These are phyloP conservation scores for Pyropia haitanensis DNA, from an alignment of 23 red algal species.

Conservation along the genomic window DNA sequence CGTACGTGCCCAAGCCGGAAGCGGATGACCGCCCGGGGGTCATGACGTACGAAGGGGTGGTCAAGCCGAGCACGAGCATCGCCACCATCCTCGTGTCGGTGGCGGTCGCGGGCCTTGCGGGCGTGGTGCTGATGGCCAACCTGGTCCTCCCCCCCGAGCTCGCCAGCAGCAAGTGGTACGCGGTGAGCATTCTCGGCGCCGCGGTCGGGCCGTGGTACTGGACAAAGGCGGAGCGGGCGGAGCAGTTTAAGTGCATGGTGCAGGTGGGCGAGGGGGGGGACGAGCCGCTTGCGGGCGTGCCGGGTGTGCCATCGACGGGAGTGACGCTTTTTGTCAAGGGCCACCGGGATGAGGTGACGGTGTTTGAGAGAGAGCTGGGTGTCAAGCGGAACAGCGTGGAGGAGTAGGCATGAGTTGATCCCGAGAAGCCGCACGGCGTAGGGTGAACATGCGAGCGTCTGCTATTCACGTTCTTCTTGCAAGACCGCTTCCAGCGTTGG, in stretches of 20 bases:
- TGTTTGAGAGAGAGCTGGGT: constrained; percentile 36
- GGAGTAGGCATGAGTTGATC: not conserved
- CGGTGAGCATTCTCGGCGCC: constrained; percentile 16
- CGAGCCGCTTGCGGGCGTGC: not conserved
- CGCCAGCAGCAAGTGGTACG: constrained; percentile 31
- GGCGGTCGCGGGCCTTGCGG: constrained; percentile 42
- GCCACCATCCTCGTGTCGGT: constrained; percentile 51
- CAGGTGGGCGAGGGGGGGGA: constrained; percentile 23
- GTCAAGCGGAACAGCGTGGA: constrained; percentile 29
- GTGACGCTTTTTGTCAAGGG: constrained; percentile 58
- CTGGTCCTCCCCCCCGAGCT: constrained; percentile 20
- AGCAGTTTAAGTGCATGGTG: constrained; percentile 63
- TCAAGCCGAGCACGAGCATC: constrained; percentile 41
- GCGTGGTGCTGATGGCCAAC: constrained; percentile 36
- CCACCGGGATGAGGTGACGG: constrained; percentile 65
- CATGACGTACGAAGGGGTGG: constrained; percentile 50
- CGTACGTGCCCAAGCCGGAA: constrained; percentile 42
- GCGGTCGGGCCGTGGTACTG: constrained; percentile 62
- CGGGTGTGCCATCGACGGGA: not conserved
- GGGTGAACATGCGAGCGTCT: too few relatives aligned
- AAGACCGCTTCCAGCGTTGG: too few relatives aligned
- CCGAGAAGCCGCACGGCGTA: too few relatives aligned
- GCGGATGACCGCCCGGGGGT: constrained; percentile 58
- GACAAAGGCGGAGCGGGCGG: constrained; percentile 38
- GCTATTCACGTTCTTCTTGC: too few relatives aligned